These are phyloP conservation scores for Neonectria ditissima DNA, from an alignment of 2,329 filamentous ascomycete species.

Conservation along the genomic window DNA sequence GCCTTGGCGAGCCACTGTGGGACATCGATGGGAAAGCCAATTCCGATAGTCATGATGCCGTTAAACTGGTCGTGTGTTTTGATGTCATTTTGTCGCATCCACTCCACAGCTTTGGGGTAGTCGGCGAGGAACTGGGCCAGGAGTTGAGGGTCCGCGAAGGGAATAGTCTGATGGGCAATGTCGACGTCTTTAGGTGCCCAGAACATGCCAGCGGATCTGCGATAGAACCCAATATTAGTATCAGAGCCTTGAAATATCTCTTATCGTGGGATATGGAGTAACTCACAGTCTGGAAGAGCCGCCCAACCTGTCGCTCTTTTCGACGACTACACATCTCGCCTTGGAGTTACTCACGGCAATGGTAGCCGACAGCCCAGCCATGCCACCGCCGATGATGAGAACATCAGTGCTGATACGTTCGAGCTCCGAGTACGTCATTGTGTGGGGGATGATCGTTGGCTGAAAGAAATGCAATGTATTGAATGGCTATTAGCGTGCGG, in stretches of 20 bases:
- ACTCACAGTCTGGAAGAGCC: conserved; percentile 27
- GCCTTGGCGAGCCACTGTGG: conserved; percentile 29
- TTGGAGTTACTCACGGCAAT: conserved; percentile 15
- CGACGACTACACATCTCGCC: conserved; percentile 18
- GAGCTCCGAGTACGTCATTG: conserved; percentile 10
- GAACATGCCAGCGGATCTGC: conserved; percentile 31
- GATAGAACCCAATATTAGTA: background rate
- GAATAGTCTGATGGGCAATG: conserved; percentile 20
- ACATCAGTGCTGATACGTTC: conserved; percentile 24
- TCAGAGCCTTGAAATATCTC: background rate
- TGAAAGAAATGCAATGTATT: background rate
- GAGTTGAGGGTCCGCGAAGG: conserved; percentile 23
- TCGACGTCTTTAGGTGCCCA: conserved; percentile 24
- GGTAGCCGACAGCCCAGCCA: conserved; percentile 30
- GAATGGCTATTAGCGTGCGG: background rate
- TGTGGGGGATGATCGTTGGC: background rate
- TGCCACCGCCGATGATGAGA: conserved; percentile 31
- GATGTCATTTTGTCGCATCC: conserved; percentile 29
- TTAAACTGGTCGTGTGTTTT: conserved; percentile 29
- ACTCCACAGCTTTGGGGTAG: conserved; percentile 26
- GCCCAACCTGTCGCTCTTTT: conserved; percentile 23
- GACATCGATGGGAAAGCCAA: conserved; percentile 30
- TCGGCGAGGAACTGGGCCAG: conserved; percentile 24
- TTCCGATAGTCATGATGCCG: conserved; percentile 32
- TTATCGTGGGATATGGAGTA: background rate